These are phyloP conservation scores for Ganoderma resinaceum DNA, from an alignment of 1,284 basidiomycete species.

Conservation along the genomic window DNA sequence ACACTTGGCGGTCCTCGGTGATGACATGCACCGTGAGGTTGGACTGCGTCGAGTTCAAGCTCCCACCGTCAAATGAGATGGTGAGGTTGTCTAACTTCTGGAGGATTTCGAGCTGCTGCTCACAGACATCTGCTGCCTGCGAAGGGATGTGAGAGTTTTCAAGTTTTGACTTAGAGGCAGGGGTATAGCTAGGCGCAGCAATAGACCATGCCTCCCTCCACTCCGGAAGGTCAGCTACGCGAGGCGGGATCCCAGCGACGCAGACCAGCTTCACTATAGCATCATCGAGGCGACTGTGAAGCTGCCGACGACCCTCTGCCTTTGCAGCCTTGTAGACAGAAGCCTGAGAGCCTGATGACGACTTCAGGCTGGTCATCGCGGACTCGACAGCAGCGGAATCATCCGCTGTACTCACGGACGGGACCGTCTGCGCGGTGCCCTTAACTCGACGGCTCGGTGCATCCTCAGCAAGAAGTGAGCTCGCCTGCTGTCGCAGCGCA, in stretches of 20 bases:
- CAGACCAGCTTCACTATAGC: constrained; percentile 5
- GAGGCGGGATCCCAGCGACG: background rate
- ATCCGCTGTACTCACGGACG: too few species aligned
- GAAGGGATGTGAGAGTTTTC: constrained; percentile 10
- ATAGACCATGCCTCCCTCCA: constrained; percentile 26
- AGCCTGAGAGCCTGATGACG: too few species aligned
- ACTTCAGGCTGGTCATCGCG: too few species aligned
- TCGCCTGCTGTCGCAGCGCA: background rate
- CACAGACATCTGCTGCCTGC: constrained; percentile 1
- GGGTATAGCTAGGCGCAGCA: constrained; percentile 19
- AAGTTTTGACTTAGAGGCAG: constrained; percentile 16
- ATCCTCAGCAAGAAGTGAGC: background rate
- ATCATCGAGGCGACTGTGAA: background rate
- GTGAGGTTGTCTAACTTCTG: constrained; percentile 18
- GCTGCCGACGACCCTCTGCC: background rate
- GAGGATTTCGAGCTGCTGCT: constrained; percentile 11
- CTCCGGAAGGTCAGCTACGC: constrained; percentile 26
- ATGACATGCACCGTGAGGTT: constrained; percentile 22
- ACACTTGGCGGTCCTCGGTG: constrained; percentile 7
- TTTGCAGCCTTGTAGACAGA: too few species aligned
- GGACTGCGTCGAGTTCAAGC: background rate
- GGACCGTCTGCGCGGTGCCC: too few species aligned
- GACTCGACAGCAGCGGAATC: too few species aligned
- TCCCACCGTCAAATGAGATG: constrained; percentile 21
- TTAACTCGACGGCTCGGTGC: background rate